Base-by-base conservation (phyloP, 2,329 filamentous ascomycete species). In the Huntiella omanensis region DNA sequence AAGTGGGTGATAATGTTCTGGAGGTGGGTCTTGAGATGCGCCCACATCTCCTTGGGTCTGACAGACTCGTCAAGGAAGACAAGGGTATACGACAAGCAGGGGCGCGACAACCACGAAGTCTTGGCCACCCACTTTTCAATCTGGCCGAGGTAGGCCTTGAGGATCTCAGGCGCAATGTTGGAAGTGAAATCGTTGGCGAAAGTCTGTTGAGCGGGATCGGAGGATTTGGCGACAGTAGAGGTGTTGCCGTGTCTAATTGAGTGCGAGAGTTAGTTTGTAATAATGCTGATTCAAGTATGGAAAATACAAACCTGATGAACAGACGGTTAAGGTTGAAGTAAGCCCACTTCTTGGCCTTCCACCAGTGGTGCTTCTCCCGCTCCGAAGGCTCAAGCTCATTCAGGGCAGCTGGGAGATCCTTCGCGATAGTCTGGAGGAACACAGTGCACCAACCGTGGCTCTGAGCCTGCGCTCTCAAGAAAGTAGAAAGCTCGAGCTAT, bases 341-440 rank as follows among this genome's bases (percentile, higher is more conserved):
- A 11, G 88, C 83, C 91, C 91, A 96, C 64, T 98, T 98, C 77
- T 96, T 96, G 52, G 87, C 83, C 69, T 96, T 98, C 88, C 88
- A 98, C 88, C 91, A 98, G 62, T 95, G 86, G 59, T 94, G 87
- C 56, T 80, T 75, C 63, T 96, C 91, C 49, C 91, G 77, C 58
- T 96, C 88, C 49, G 84, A 77, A 45, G 80, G 65, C 49, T 78
- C 84, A 50, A 92, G 85, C 49, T 69, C 62, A 72, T 96, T 78
- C 33, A 87, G 80, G 54, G 71, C 77, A 47, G 81, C 71, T 4
- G 91, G 91, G 33, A 83, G 77, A 16, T 79, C 67, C 63, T 96
- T 96, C 54, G 80, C 79, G 33, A 96, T 83, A 44, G 92, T 84
- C 51, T 82, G 79, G 54, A 98, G 68, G 67, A 98, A 96, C 50